Evolutionary conservation across 495 filamentous ascomycete species (phyloP), one percentile per base, ranked within the genome.

Genomic region (Parmelia sp.): DNA sequence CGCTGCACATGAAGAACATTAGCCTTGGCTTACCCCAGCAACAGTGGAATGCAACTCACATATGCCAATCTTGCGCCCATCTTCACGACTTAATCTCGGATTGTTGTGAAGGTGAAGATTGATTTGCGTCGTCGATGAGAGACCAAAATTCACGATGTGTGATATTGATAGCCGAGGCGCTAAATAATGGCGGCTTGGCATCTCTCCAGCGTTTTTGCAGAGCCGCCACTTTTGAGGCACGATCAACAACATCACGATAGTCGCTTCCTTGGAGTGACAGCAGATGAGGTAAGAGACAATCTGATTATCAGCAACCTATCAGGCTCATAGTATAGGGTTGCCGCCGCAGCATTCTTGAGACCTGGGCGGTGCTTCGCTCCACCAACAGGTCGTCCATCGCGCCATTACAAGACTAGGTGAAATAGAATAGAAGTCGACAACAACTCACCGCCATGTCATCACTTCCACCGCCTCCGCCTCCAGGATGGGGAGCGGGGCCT

Each of bases 381-480:
- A 23, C 17, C 10, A 56, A 36, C 40, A 27, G 40, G 27, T 51
- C 49, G 3, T 39, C 9, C 23, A 39, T 36, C 33, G 23, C 33
- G 37, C 45, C 36, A 21, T 45, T 35, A 27, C 14, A 27, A 4
- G 23, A 51, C 44, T 62, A 56, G 62, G 58, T 58, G 37, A 12
- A 64, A 36, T 64, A 64, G 55, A 10, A 23, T 21, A 17, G 19
- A 17, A 27, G 31, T 37, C 29, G 19, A 14, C 21, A 4, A 29
- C 36, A 56, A 57, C 17, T 23, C n/a, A 57, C 76, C 75, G 81
- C 69, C 66, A 96, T 96, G 92, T 88, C 90, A 66, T 90, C 85
- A 68, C 74, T 88, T 68, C 86, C 86, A 68, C 90, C 90, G 62
- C 89, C 90, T 63, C 90, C 90, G 57, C 91, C 90, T 47, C 89